phyloP scores from a whole-genome alignment of 2,329 filamentous ascomycete species.

The Podosphaera fusca region DNA sequence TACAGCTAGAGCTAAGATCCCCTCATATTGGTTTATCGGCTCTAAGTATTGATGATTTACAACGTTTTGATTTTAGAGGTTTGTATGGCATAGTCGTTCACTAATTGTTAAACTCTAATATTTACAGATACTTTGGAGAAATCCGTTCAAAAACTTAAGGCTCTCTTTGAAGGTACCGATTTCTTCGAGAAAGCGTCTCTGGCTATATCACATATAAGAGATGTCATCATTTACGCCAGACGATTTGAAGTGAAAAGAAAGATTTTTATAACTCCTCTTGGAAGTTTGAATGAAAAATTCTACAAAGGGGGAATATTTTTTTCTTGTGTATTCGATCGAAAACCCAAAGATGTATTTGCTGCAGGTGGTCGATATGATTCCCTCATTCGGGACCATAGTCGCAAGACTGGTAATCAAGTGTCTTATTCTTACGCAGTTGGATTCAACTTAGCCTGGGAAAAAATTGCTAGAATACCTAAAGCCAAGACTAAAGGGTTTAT shows the following conservation, averaged over 20 bases:
- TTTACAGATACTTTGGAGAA: conserved; percentile 29
- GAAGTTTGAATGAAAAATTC: conserved; percentile 77
- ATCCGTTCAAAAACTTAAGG: conserved; percentile 33
- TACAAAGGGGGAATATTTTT: conserved; percentile 73
- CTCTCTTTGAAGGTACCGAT: conserved; percentile 36
- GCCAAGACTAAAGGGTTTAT: conserved; percentile 31
- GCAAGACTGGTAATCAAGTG: conserved; percentile 37
- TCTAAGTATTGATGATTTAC: conserved; percentile 74
- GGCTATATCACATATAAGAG: conserved; percentile 57
- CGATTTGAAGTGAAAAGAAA: conserved; percentile 53
- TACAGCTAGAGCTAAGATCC: conserved; percentile 62
- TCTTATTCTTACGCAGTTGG: conserved; percentile 66
- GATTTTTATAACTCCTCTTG: conserved; percentile 64
- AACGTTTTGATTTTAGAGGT: conserved; percentile 78
- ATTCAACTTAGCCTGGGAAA: conserved; percentile 77
- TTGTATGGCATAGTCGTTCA: conserved; percentile 9
- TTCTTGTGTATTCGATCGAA: conserved; percentile 71
- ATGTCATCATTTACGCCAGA: conserved; percentile 55
- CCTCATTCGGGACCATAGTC: conserved; percentile 63
- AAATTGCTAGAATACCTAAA: conserved; percentile 30
- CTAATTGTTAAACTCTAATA: conserved; percentile 1
- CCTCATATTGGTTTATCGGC: conserved; percentile 60
- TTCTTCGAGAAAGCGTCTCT: conserved; percentile 52
- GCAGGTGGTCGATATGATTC: conserved; percentile 85
- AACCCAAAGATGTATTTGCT: conserved; percentile 66